These are phyloP conservation scores for Hansenula sp. DNA, from an alignment of 1,139 yeast species.

Conservation along the genomic window DNA sequence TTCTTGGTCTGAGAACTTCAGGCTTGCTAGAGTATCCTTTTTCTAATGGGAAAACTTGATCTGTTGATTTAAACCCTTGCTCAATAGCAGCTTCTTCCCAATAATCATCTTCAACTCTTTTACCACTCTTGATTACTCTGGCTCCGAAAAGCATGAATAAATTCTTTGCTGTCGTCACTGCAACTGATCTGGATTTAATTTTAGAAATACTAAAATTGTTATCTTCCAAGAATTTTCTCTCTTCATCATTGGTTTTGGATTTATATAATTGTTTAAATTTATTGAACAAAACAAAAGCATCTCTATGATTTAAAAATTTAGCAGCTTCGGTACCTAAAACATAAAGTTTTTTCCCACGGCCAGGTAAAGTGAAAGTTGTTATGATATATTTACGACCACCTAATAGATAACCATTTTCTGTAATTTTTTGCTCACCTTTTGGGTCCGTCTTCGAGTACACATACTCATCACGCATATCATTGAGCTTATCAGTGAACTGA, in stretches of 20 bases:
- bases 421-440: slow-evolving; percentile 52
- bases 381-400: slow-evolving; percentile 57
- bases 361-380: slow-evolving; percentile 54
- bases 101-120: slow-evolving; percentile 68
- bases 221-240: slow-evolving; percentile 53
- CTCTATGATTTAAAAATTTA: slow-evolving; percentile 57
- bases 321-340: slow-evolving; percentile 72
- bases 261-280: slow-evolving; percentile 56
- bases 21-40: slow-evolving; percentile 7
- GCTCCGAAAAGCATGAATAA: slow-evolving; percentile 74
- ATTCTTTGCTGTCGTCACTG: slow-evolving; percentile 48
- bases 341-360: slow-evolving; percentile 44
- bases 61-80: slow-evolving; percentile 47
- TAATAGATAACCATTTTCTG: slow-evolving; percentile 46
- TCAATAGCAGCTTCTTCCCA: slow-evolving; percentile 68
- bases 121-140: slow-evolving; percentile 54
- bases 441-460: slow-evolving; percentile 36
- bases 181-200: slow-evolving; percentile 61
- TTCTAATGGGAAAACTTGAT: slow-evolving; percentile 32
- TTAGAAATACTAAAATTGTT: slow-evolving; percentile 52
- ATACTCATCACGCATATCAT: slow-evolving; percentile 29
- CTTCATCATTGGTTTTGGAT: slow-evolving; percentile 52
- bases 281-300: slow-evolving; percentile 59
- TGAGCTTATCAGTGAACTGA: slow-evolving; percentile 19
- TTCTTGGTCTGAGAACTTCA: background rate